Evolutionary conservation across 2,329 filamentous ascomycete species (phyloP).

Genomic region (Stagonosporopsis chrysanthemi): DNA sequence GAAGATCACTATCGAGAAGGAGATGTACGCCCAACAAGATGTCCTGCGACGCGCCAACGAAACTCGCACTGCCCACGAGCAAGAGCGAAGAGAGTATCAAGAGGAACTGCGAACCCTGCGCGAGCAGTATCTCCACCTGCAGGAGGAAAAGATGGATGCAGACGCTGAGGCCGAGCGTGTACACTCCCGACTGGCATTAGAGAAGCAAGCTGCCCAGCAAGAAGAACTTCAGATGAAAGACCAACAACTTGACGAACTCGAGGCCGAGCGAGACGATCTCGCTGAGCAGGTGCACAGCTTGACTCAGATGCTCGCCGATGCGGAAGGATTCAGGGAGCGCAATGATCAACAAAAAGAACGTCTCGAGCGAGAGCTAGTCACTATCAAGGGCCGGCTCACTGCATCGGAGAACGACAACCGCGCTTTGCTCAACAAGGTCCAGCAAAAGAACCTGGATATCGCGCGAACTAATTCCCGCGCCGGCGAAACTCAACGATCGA

Average conservation of each 20-base stretch:
- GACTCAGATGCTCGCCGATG: slow-evolving; percentile 86
- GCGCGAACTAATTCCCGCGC: slow-evolving; percentile 87
- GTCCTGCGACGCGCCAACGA: slow-evolving; percentile 85
- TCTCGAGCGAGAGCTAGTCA: slow-evolving; percentile 87
- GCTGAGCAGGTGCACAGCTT: slow-evolving; percentile 83
- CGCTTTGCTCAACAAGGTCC: slow-evolving; percentile 92
- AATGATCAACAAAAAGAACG: slow-evolving; percentile 95
- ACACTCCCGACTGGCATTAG: slow-evolving; percentile 77
- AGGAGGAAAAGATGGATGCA: slow-evolving; percentile 83
- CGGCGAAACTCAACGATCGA: slow-evolving; percentile 80
- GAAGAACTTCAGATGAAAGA: slow-evolving; percentile 83
- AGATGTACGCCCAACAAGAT: slow-evolving; percentile 95
- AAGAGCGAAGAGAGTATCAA: slow-evolving; percentile 88
- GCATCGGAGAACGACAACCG: slow-evolving; percentile 98
- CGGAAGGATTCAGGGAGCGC: slow-evolving; percentile 85
- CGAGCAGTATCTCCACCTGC: slow-evolving; percentile 81
- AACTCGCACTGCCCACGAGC: slow-evolving; percentile 78
- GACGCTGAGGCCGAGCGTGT: slow-evolving; percentile 82
- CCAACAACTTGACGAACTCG: slow-evolving; percentile 77
- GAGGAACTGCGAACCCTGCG: slow-evolving; percentile 83
- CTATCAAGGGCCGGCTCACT: slow-evolving; percentile 84
- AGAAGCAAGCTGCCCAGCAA: slow-evolving; percentile 78
- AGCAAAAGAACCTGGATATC: slow-evolving; percentile 96
- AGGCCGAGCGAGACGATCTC: slow-evolving; percentile 78
- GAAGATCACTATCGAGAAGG: slow-evolving; percentile 97